Evolutionary conservation across 441 rosid genomes (phyloP).

Genomic region (Flueggea neowawraea): DNA sequence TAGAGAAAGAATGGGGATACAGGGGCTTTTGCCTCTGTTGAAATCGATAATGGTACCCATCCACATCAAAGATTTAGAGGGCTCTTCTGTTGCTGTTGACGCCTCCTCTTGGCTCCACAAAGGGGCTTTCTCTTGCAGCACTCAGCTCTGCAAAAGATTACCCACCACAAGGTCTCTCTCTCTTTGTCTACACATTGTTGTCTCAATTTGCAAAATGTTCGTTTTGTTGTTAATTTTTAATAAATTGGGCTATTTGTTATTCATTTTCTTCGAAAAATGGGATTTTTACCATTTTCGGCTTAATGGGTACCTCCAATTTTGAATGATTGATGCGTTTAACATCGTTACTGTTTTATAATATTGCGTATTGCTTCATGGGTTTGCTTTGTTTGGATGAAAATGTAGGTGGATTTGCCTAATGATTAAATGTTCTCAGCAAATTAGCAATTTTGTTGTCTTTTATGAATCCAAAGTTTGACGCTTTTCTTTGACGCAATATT

Average conservation of each 20-base stretch:
- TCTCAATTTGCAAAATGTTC: constrained; percentile 1
- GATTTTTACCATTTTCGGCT: background rate
- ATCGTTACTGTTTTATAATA: background rate
- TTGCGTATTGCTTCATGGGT: background rate
- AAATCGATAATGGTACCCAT: constrained; percentile 80
- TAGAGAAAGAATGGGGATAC: constrained; percentile 65
- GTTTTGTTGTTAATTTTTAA: background rate
- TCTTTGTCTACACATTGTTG: background rate
- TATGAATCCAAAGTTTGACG: background rate
- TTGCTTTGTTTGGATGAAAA: constrained; percentile 1
- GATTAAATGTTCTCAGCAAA: too few relatives aligned
- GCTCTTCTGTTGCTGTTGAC: constrained; percentile 76
- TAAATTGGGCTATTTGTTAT: constrained; percentile 15
- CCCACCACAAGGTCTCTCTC: constrained; percentile 66
- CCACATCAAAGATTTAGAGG: constrained; percentile 75
- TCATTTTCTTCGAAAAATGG: background rate
- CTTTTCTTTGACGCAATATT: background rate
- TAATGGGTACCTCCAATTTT: constrained; percentile 1
- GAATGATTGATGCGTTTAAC: background rate
- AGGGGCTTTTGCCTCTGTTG: constrained; percentile 83
- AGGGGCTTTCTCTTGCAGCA: constrained; percentile 87
- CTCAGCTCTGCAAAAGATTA: constrained; percentile 73
- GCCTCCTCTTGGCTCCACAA: constrained; percentile 97
- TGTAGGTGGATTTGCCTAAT: background rate
- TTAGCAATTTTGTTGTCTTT: background rate